Evolutionary conservation across 2,329 filamentous ascomycete genomes (phyloP), one percentile per base, ranked within the genome.

Genomic region (Shiraia bambusicola): DNA sequence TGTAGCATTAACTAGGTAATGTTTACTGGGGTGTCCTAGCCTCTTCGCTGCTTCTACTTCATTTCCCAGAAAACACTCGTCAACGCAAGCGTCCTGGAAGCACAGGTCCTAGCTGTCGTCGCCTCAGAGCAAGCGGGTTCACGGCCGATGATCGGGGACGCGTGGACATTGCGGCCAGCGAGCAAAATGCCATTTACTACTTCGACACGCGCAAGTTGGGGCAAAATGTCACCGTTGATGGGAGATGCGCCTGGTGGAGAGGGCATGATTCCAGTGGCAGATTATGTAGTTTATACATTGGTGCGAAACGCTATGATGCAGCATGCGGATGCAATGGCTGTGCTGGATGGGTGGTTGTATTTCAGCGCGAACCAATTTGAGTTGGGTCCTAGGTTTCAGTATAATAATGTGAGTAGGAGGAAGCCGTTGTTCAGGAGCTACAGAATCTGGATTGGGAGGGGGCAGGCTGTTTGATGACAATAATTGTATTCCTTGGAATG

Each of bases 131-230:
- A 72, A 49, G 70, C 69, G 8, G 70, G 70, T 69, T 72, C 48
- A 70, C 69, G 2, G 69, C 70, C 3, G 71, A 73, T 40, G 68
- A 71, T 42, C 59, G 57, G 10, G 71, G 70, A 1, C 55, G 69
- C 1, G 61, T 74, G 7, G 72, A 72, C 43, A 69, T 73, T 37
- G 49, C 63, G 22, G 69, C 70, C 6, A 66, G 60, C 38, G 71
- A 74, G 52, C 71, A 73, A 30, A 74, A 74, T 41, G 67, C 71
- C 4, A 71, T 73, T 28, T 71, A 69, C 53, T 72, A 73, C 37
- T 67, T 72, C 34, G 65, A 72, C 42, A 71, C 67, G 3, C 47
- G 61, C 13, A 62, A 68, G 45, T 52, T 58, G 2, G 52, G 67
- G 37, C 54, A 66, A 12, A 64, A 63, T 10, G 52, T 59, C 40